Evolutionary conservation across 306 rosid genomes (phyloP), one percentile per base, ranked within the genome.

Genomic region (Rosa rugosa): DNA sequence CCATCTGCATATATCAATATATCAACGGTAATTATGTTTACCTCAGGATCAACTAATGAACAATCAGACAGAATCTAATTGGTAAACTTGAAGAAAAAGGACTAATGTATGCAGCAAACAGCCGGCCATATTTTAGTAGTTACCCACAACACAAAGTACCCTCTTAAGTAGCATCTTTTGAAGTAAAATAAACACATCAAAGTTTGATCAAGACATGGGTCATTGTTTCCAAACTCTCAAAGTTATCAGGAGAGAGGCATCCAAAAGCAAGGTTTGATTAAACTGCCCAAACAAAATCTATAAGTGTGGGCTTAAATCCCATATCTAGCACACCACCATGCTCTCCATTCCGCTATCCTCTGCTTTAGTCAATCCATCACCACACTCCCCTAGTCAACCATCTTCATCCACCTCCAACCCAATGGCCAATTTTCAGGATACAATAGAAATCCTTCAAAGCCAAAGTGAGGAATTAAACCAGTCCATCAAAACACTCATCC

Each of bases 231-330:
- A 36, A 83, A 86, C 89, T 78, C 82, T 77, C 81, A 84, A 90
- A 84, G 89, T 79, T 85, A 84, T 44, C 62, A 76, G 27, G 66
- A 38, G 84, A 89, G 88, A 86, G 90, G 77, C 62, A 83, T 83
- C 77, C 83, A 78, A 91, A 85, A 60, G 81, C 71, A 83, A 76
- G 85, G 73, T 79, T 50, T 81, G 88, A 85, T 86, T 74, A 84
- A 89, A 88, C 87, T 84, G 87, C 85, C 85, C 89, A 85, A 86
- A 85, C 89, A 87, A 89, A 88, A 82, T 75, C 73, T 76, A 67
- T 46, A 16, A 42, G 86, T 81, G 89, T 87, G 88, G 72, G 18
- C 88, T 83, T 63, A 34, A 66, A 77, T 77, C 76, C 77, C 36
- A 27, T 80, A 80, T 76, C 78, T 80, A 77, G 53, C 77, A 85